phyloP scores from a whole-genome alignment of 805 yeast genomes.

The Geotrichum ghanense region DNA sequence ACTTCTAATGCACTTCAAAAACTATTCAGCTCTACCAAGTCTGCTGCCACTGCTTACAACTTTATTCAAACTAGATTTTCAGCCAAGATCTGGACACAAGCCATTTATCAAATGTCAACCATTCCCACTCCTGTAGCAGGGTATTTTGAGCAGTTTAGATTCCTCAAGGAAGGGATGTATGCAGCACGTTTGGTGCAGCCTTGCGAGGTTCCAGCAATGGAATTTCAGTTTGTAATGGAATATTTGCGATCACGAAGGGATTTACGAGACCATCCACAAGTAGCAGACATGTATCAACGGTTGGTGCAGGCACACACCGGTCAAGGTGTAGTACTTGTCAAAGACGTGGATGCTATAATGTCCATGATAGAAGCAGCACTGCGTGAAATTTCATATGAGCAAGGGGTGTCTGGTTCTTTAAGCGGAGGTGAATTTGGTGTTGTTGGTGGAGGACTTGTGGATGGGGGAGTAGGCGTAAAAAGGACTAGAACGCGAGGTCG shows the following conservation, averaged over 20 bases:
- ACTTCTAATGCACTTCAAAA: not conserved
- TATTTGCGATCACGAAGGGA: not conserved
- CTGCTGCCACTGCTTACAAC: not conserved
- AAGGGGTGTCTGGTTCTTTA: not conserved
- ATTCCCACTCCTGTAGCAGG: slow-evolving; percentile 1
- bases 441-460: not conserved
- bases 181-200: not conserved
- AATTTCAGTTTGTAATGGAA: not conserved
- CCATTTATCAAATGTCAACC: not conserved
- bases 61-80: not conserved
- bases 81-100: not conserved
- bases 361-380: not conserved
- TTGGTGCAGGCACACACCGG: not conserved
- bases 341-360: not conserved
- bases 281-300: not conserved
- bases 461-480: not conserved
- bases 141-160: not conserved
- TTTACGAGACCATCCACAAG: not conserved
- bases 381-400: not conserved
- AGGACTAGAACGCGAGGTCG: not conserved
- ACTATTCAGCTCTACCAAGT: not conserved
- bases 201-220: not conserved
- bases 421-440: not conserved
- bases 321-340: not conserved
- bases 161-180: not conserved